A percentile compares a stretch with the other conserved stretches of the same genome.
Evolutionary conservation across 148 eudicot species (phyloP).

Genomic region (Rheum nobile): DNA sequence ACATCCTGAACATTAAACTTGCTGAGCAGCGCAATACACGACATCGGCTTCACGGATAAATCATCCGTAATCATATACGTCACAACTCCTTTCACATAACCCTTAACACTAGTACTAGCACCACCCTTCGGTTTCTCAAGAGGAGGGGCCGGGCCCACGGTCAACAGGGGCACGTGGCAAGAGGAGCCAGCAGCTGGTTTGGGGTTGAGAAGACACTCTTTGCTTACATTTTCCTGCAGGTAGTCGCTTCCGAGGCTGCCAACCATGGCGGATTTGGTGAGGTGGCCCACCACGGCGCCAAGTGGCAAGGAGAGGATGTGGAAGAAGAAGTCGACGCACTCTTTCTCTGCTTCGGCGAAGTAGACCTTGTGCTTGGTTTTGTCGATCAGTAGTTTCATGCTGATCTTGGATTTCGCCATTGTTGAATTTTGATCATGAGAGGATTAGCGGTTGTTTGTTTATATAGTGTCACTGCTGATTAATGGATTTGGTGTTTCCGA

Average conservation of each 20-base stretch:
- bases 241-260: not conserved
- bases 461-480: no score
- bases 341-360: not conserved
- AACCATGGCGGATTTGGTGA: not conserved
- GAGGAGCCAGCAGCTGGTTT: not conserved
- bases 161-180: not conserved
- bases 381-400: not conserved
- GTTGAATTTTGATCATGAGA: no score
- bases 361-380: not conserved
- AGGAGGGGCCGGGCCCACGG: not conserved
- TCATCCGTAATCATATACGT: conserved; percentile 6
- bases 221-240: not conserved
- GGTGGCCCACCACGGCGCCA: not conserved
- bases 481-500: no score
- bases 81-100: not conserved
- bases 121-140: not conserved
- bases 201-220: not conserved
- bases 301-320: not conserved
- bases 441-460: no score
- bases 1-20: conserved; percentile 1
- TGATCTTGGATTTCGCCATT: not conserved
- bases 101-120: no score
- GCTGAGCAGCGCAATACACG: not conserved
- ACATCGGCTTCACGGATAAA: not conserved
- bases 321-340: not conserved